Evolutionary conservation across 2,329 filamentous ascomycete genomes (phyloP).

Genomic region (Nothopassalora personata): DNA sequence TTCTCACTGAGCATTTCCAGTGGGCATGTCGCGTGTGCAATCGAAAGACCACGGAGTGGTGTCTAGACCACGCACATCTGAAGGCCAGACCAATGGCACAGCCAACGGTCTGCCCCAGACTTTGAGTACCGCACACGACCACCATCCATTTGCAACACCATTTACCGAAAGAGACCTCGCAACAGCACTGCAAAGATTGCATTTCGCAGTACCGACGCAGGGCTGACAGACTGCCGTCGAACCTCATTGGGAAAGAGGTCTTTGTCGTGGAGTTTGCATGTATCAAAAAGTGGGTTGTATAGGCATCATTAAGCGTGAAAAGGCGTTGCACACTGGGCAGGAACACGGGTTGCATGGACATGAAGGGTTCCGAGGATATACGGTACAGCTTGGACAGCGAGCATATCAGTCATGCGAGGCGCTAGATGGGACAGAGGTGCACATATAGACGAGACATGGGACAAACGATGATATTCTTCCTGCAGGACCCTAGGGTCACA

Average conservation of each 20-base stretch:
- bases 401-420: neutral
- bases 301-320: neutral
- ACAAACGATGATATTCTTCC: neutral
- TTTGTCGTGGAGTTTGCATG: neutral
- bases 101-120: slow-evolving; percentile 15
- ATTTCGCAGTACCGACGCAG: slow-evolving; percentile 30
- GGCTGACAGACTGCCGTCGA: neutral
- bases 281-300: neutral
- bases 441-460: neutral
- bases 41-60: slow-evolving; percentile 24
- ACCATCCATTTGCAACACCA: too few relatives aligned
- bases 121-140: slow-evolving; percentile 28
- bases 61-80: slow-evolving; percentile 27
- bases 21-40: slow-evolving; percentile 33
- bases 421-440: neutral
- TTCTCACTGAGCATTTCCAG: slow-evolving; percentile 16
- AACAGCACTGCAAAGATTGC: slow-evolving; percentile 39
- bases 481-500: neutral
- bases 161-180: slow-evolving; percentile 44
- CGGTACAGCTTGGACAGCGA: neutral
- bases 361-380: neutral
- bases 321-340: neutral
- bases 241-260: neutral
- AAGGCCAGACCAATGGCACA: slow-evolving; percentile 10
- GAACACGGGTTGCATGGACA: neutral